phyloP scores from a whole-genome alignment of 1,139 yeast species.

The Candida sp. region DNA sequence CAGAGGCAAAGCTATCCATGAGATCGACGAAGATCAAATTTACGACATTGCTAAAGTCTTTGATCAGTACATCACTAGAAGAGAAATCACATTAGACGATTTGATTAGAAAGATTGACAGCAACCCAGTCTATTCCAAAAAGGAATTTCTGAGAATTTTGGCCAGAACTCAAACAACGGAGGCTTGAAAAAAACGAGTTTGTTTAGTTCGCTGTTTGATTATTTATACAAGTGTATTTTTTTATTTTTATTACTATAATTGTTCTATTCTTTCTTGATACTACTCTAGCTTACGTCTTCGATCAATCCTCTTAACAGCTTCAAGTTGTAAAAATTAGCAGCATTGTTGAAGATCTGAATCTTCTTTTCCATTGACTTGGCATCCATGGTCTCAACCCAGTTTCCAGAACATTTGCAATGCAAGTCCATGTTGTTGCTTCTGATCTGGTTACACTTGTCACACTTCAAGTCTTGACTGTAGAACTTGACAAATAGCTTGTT shows the following conservation, averaged over 20 bases:
- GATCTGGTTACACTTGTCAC: constrained; percentile 75
- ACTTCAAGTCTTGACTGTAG: constrained; percentile 80
- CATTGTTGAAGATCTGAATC: constrained; percentile 55
- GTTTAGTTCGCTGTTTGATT: background rate
- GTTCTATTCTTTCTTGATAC: background rate
- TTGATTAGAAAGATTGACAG: constrained; percentile 14
- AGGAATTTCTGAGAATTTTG: constrained; percentile 16
- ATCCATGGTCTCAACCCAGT: constrained; percentile 68
- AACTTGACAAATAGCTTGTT: constrained; percentile 60
- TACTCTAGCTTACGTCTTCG: constrained; percentile 25
- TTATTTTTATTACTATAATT: too few species aligned
- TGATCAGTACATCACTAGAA: constrained; percentile 16
- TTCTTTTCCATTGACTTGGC: constrained; percentile 48
- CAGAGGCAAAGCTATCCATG: constrained; percentile 5
- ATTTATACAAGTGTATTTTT: background rate
- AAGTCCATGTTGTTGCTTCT: constrained; percentile 72
- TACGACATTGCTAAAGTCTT: constrained; percentile 16
- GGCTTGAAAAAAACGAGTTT: background rate
- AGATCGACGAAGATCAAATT: constrained; percentile 8
- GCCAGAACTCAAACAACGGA: constrained; percentile 9
- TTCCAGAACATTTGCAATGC: constrained; percentile 89
- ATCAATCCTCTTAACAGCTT: constrained; percentile 57
- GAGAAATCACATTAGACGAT: constrained; percentile 13
- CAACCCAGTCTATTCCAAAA: constrained; percentile 15
- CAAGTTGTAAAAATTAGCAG: constrained; percentile 65